phyloP scores from a whole-genome alignment of 2,329 filamentous ascomycete genomes.

The Chaetothyriales sp. region DNA sequence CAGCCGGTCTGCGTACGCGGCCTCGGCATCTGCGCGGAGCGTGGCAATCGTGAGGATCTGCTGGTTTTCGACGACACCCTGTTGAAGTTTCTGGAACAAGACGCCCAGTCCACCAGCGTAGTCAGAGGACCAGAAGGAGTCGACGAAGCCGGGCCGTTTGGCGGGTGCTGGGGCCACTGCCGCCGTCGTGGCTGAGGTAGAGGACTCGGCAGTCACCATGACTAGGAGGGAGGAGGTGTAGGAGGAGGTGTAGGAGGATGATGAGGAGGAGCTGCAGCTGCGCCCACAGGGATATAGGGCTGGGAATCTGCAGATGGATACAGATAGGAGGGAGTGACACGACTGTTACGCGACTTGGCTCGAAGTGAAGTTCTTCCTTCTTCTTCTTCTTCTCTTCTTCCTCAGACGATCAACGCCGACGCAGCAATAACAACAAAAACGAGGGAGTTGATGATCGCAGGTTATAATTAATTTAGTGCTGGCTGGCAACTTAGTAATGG shows the following conservation, averaged over 20 bases:
- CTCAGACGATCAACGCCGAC: background rate
- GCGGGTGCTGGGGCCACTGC: background rate
- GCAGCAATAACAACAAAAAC: background rate
- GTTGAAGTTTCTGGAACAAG: slow-evolving; percentile 89
- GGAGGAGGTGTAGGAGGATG: background rate
- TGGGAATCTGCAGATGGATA: background rate
- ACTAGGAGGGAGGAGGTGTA: background rate
- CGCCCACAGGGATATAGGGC: background rate
- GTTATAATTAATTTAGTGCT: background rate
- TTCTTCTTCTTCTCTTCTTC: background rate
- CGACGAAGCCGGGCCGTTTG: slow-evolving; percentile 51
- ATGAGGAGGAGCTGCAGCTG: no score
- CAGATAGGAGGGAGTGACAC: background rate
- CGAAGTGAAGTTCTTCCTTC: background rate
- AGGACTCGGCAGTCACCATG: background rate
- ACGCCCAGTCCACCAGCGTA: slow-evolving; percentile 93
- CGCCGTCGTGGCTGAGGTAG: background rate
- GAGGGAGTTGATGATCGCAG: background rate
- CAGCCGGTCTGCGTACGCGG: slow-evolving; percentile 67
- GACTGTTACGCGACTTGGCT: background rate
- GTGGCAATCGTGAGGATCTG: slow-evolving; percentile 83
- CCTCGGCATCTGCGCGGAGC: slow-evolving; percentile 90
- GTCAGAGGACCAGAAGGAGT: slow-evolving; percentile 96
- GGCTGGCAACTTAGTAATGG: background rate
- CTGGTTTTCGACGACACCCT: slow-evolving; percentile 87